A percentile compares a stretch with the other conserved stretches of the same genome.
Evolutionary conservation across 164 flowering plant species (phyloP).

Genomic region (Tetracentron sinense): DNA sequence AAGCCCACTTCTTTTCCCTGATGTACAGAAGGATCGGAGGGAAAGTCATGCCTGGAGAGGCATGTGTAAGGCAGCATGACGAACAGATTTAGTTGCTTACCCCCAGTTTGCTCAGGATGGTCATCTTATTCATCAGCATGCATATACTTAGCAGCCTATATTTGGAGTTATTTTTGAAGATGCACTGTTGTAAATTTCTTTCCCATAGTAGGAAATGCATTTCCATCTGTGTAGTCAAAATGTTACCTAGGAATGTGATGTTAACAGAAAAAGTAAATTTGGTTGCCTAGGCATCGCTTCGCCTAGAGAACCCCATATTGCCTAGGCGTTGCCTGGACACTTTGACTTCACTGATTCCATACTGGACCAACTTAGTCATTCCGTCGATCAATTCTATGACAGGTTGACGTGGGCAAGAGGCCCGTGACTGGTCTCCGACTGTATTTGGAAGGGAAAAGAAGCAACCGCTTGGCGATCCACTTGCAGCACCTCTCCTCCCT

Average conservation of each 20-base stretch:
- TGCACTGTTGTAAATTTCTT: too few species aligned
- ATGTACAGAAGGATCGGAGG: too few species aligned
- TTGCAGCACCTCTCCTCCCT: slow-evolving; percentile 86
- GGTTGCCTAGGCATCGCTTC: too few species aligned
- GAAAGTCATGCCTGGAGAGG: neutral
- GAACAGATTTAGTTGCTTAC: too few species aligned
- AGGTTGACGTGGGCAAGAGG: slow-evolving; percentile 85
- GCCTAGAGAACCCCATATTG: too few species aligned
- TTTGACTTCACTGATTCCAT: neutral
- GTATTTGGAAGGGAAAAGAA: slow-evolving; percentile 76
- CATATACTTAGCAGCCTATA: neutral
- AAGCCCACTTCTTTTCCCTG: too few species aligned
- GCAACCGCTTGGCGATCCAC: slow-evolving; percentile 77
- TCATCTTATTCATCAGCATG: neutral
- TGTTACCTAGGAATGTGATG: too few species aligned
- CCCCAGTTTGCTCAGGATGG: too few species aligned
- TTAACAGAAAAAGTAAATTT: too few species aligned
- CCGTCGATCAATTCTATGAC: slow-evolving; percentile 12
- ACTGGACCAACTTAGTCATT: neutral
- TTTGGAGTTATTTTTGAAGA: neutral
- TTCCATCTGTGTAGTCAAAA: too few species aligned
- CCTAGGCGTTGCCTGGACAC: too few species aligned
- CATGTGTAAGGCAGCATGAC: neutral
- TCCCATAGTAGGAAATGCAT: too few species aligned
- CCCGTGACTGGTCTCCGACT: slow-evolving; percentile 88